Evolutionary conservation across 441 rosid genomes (phyloP).

Genomic region (Metrosideros polymorpha): DNA sequence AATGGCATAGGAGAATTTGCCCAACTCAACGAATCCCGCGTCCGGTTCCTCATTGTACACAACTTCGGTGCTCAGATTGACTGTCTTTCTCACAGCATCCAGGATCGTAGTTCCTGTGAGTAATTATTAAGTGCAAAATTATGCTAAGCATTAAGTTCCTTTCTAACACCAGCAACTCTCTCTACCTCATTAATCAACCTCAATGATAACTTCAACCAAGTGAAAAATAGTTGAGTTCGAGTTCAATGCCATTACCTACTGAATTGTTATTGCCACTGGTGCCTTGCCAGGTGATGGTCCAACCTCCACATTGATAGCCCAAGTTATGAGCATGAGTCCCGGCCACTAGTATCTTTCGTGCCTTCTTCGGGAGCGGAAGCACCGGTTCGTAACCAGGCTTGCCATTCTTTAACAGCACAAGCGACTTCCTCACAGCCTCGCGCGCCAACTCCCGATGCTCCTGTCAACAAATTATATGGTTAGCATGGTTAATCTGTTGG

Average conservation of each 20-base stretch:
- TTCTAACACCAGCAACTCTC: neutral
- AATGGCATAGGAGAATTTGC: slow-evolving; percentile 23
- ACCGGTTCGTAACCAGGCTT: slow-evolving; percentile 19
- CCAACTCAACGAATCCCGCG: neutral
- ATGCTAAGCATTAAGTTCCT: neutral
- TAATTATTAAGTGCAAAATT: neutral
- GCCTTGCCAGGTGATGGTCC: slow-evolving; percentile 74
- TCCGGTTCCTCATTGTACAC: slow-evolving; percentile 14
- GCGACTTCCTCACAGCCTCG: slow-evolving; percentile 65
- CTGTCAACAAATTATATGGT: slow-evolving; percentile 8
- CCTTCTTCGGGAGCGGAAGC: slow-evolving; percentile 50
- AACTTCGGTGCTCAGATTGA: slow-evolving; percentile 14
- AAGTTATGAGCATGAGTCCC: slow-evolving; percentile 53
- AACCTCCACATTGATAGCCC: slow-evolving; percentile 62
- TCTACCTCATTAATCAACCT: neutral
- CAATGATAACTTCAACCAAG: neutral
- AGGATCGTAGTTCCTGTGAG: slow-evolving; percentile 30
- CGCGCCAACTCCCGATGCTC: slow-evolving; percentile 62
- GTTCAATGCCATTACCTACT: slow-evolving; percentile 12
- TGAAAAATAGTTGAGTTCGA: neutral
- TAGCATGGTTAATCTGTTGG: neutral
- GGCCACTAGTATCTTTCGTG: slow-evolving; percentile 37
- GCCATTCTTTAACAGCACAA: slow-evolving; percentile 55
- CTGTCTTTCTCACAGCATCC: slow-evolving; percentile 11
- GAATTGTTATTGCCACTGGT: slow-evolving; percentile 38